Percentiles rank a stretch among this genome's conserved stretches.
Evolutionary conservation across 2,329 filamentous ascomycete genomes (phyloP).

Genomic region (Corynespora cassiicola): DNA sequence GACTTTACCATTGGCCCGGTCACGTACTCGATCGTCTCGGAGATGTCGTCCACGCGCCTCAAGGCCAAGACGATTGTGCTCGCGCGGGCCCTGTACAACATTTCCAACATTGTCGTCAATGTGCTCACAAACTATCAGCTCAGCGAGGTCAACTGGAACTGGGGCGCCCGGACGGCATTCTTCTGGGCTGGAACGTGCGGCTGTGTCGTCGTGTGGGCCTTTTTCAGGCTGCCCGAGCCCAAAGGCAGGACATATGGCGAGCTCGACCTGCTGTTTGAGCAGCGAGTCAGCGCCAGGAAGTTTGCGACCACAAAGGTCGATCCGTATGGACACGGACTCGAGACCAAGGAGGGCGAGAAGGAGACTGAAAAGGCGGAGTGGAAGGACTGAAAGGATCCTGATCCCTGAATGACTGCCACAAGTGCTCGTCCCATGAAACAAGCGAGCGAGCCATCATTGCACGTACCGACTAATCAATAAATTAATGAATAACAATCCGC

Average conservation of each 20-base stretch:
- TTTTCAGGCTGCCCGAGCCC: slow-evolving; percentile 80
- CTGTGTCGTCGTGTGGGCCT: slow-evolving; percentile 77
- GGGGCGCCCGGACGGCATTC: slow-evolving; percentile 83
- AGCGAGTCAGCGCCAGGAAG: slow-evolving; percentile 30
- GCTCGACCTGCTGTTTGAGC: slow-evolving; percentile 80
- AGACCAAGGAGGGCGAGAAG: slow-evolving; percentile 13
- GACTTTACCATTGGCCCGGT: slow-evolving; percentile 87
- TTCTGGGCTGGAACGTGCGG: slow-evolving; percentile 84
- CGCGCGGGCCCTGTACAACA: slow-evolving; percentile 75
- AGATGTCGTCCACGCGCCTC: slow-evolving; percentile 79
- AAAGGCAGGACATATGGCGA: slow-evolving; percentile 81
- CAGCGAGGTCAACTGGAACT: slow-evolving; percentile 71
- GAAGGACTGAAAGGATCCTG: slow-evolving; percentile 15
- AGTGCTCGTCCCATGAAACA: too few relatives aligned
- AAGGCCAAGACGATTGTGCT: slow-evolving; percentile 91
- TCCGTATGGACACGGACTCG: slow-evolving; percentile 18
- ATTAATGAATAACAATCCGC: too few relatives aligned
- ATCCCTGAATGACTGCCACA: not conserved
- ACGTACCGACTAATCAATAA: too few relatives aligned
- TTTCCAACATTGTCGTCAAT: slow-evolving; percentile 79
- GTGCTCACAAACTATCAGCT: slow-evolving; percentile 67
- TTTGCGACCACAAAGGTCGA: slow-evolving; percentile 29
- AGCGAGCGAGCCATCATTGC: too few relatives aligned
- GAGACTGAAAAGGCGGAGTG: slow-evolving; percentile 12
- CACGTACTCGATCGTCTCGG: slow-evolving; percentile 84